These are phyloP conservation scores for Parascedosporium putredinis DNA, from an alignment of 2,329 filamentous ascomycete genomes.

Conservation along the genomic window DNA sequence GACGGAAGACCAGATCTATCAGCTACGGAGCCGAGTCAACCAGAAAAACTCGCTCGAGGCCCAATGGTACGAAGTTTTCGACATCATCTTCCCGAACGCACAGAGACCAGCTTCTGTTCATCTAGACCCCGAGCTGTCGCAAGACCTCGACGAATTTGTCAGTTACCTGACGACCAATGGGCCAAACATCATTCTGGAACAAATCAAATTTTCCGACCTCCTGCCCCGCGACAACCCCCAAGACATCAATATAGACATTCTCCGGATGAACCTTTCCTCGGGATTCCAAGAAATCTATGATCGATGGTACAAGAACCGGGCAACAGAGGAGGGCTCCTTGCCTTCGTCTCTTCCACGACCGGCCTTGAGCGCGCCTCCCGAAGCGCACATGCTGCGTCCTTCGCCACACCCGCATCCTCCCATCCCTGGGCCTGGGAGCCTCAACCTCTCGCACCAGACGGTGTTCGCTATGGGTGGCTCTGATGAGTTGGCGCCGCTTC, in stretches of 20 bases:
- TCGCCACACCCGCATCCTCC: background rate
- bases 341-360: conserved; percentile 1
- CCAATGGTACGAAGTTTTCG: conserved; percentile 16
- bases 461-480: background rate
- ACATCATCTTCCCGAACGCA: conserved; percentile 13
- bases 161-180: conserved; percentile 10
- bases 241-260: background rate
- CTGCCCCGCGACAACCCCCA: background rate
- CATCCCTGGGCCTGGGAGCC: background rate
- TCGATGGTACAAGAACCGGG: conserved; percentile 5
- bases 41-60: conserved; percentile 13
- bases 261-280: background rate
- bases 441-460: background rate
- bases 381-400: conserved; percentile 1
- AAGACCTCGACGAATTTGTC: conserved; percentile 13
- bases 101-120: conserved; percentile 13
- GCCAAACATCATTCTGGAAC: conserved; percentile 5
- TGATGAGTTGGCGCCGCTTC: conserved; percentile 3
- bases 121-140: conserved; percentile 13
- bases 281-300: conserved; percentile 6
- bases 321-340: background rate
- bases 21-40: conserved; percentile 12
- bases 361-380: background rate
- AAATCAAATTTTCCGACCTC: background rate
- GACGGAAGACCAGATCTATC: conserved; percentile 13